A percentile compares a stretch with the other conserved stretches of the same genome.
Conservation (phyloP, 2,329 filamentous ascomycete genomes). For the Cladosporium halotolerans region DNA sequence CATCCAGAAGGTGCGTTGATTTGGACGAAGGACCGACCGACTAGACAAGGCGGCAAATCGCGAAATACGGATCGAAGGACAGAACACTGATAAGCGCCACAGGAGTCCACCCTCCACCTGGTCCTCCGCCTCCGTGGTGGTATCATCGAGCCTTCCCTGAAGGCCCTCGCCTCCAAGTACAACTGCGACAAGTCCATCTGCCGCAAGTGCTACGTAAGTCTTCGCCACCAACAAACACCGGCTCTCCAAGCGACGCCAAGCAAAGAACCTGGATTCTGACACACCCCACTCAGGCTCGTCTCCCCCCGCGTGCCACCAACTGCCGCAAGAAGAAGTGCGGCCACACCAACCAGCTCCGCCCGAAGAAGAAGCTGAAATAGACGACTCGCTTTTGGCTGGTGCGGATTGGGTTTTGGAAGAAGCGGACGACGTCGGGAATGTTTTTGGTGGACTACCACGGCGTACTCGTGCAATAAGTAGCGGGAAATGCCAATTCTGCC, state of each 20-base stretch:
- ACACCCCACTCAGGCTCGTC: slow-evolving; percentile 53
- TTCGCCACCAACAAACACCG: not conserved
- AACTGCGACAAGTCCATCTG: slow-evolving; percentile 99
- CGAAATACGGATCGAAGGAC: too few relatives aligned
- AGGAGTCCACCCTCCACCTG: slow-evolving; percentile 97
- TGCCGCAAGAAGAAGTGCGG: slow-evolving; percentile 99
- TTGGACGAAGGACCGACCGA: not conserved
- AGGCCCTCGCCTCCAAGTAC: slow-evolving; percentile 98
- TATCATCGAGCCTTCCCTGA: slow-evolving; percentile 98
- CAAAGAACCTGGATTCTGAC: slow-evolving; percentile 10
- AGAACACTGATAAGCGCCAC: slow-evolving; percentile 15
- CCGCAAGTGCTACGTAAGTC: slow-evolving; percentile 98
- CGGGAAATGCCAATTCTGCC: slow-evolving; percentile 12
- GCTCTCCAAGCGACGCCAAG: slow-evolving; percentile 18
- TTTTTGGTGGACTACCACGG: slow-evolving; percentile 11
- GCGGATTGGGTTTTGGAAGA: not conserved
- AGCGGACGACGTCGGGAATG: slow-evolving; percentile 3
- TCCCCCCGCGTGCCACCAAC: slow-evolving; percentile 98
- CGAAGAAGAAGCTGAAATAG: slow-evolving; percentile 99
- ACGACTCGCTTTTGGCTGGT: slow-evolving; percentile 41
- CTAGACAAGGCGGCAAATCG: too few relatives aligned
- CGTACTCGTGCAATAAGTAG: slow-evolving; percentile 9
- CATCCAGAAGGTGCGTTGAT: slow-evolving; percentile 82
- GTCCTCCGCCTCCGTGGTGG: slow-evolving; percentile 98
- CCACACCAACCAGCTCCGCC: slow-evolving; percentile 99